Percentiles rank a stretch among this genome's conserved stretches.
Conservation (phyloP, 2,329 filamentous ascomycete species). For the Fusarium zealandicum region DNA sequence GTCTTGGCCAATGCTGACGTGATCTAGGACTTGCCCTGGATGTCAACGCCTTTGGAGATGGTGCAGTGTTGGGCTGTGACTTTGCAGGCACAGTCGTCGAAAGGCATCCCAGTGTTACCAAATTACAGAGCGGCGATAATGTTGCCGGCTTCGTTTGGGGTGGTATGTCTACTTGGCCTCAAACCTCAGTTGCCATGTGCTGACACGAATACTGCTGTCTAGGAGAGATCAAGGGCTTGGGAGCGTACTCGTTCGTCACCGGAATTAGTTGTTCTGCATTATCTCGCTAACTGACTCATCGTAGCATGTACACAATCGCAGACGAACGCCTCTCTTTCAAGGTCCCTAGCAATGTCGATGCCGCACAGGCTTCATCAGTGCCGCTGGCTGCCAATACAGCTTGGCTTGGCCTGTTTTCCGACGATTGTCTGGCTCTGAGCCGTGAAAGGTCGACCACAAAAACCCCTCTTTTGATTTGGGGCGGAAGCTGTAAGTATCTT, state of each 20-base stretch:
- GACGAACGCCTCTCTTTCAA: conserved; percentile 51
- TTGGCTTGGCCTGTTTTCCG: conserved; percentile 50
- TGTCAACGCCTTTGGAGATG: conserved; percentile 48
- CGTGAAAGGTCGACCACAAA: background rate
- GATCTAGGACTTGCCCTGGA: conserved; percentile 44
- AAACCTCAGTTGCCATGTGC: background rate
- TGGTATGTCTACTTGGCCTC: conserved; percentile 17
- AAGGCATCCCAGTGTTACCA: conserved; percentile 37
- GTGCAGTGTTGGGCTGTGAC: conserved; percentile 47
- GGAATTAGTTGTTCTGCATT: rapidly evolving
- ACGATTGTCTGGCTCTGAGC: conserved; percentile 44
- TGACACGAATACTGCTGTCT: background rate
- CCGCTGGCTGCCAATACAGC: conserved; percentile 49
- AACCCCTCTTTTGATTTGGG: conserved; percentile 48
- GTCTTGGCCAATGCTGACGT: background rate
- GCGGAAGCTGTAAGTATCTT: conserved; percentile 46
- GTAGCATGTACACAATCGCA: conserved; percentile 48
- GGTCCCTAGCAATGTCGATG: conserved; percentile 40
- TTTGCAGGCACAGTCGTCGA: conserved; percentile 46
- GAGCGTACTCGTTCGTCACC: conserved; percentile 42
- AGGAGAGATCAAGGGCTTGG: conserved; percentile 42
- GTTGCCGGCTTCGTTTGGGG: conserved; percentile 41
- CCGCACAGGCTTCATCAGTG: conserved; percentile 45
- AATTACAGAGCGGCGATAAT: conserved; percentile 16
- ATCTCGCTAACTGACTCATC: rapidly evolving